phyloP scores from a whole-genome alignment of 2,329 filamentous ascomycete species.

The Ceratocystis eucalypticola region DNA sequence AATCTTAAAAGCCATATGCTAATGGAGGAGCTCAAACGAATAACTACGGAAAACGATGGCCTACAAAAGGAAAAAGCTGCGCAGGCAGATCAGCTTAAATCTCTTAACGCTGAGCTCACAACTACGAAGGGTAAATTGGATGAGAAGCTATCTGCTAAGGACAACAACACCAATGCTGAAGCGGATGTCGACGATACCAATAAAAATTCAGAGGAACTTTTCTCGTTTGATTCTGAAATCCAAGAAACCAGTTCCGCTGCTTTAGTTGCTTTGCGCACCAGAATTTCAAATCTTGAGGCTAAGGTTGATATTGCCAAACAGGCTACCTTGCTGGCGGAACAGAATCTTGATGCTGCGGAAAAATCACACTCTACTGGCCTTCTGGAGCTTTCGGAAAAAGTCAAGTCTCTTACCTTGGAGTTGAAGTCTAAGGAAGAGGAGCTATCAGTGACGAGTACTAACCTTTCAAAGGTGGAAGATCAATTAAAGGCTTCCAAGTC shows the following conservation, averaged over 20 bases:
- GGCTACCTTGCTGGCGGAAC: conserved; percentile 50
- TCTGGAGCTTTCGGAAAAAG: conserved; percentile 26
- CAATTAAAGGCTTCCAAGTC: conserved; percentile 17
- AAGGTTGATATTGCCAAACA: conserved; percentile 61
- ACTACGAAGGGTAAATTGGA: conserved; percentile 24
- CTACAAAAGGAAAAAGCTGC: conserved; percentile 60
- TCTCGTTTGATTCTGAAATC: conserved; percentile 82
- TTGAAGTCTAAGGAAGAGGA: conserved; percentile 27
- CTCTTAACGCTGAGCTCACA: conserved; percentile 38
- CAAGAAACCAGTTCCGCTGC: conserved; percentile 59
- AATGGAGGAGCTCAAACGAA: conserved; percentile 79
- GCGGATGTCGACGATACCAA: conserved; percentile 26
- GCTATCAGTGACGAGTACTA: neutral
- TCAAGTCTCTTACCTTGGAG: conserved; percentile 33
- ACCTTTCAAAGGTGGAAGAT: conserved; percentile 21
- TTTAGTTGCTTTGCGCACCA: conserved; percentile 53
- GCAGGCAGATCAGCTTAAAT: conserved; percentile 25
- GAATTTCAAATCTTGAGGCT: conserved; percentile 53
- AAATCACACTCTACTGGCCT: conserved; percentile 40
- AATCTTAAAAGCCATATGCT: conserved; percentile 83
- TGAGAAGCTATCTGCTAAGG: conserved; percentile 4
- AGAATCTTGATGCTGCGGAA: conserved; percentile 54
- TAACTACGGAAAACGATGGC: conserved; percentile 68
- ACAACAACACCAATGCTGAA: conserved; percentile 23
- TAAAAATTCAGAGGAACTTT: conserved; percentile 48